Conservation (phyloP, 2,329 filamentous ascomycete species). For the Plenodomus biglobosus region DNA sequence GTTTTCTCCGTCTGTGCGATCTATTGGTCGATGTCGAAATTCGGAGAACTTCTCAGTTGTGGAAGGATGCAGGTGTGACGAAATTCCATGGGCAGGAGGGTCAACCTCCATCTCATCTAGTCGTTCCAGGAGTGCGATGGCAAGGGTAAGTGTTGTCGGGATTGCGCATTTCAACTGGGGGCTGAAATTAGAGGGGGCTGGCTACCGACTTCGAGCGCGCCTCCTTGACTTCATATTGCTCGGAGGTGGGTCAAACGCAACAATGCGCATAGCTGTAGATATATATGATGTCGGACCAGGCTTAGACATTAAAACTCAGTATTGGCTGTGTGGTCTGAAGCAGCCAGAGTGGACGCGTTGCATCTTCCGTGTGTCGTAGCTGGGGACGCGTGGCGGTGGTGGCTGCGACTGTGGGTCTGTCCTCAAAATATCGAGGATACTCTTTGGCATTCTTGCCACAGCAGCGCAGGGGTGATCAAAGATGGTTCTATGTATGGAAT, state of each 20-base stretch:
- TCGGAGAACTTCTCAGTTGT: background rate
- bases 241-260: background rate
- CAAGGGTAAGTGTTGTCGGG: background rate
- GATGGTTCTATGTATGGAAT: no score
- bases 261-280: background rate
- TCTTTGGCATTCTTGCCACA: background rate
- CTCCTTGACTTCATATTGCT: background rate
- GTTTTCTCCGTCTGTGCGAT: background rate
- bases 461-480: background rate
- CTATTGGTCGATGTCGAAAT: background rate
- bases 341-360: background rate
- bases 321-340: background rate
- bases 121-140: background rate
- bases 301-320: background rate
- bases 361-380: background rate
- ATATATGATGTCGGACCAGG: background rate
- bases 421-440: background rate
- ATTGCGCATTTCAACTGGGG: background rate
- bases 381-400: constrained; percentile 4
- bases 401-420: constrained; percentile 1
- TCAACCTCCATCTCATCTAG: background rate
- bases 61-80: background rate
- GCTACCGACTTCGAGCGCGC: background rate
- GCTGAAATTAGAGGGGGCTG: background rate
- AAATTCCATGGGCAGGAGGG: background rate